phyloP scores from a whole-genome alignment of 345 rosid genomes.

The Draba incana region DNA sequence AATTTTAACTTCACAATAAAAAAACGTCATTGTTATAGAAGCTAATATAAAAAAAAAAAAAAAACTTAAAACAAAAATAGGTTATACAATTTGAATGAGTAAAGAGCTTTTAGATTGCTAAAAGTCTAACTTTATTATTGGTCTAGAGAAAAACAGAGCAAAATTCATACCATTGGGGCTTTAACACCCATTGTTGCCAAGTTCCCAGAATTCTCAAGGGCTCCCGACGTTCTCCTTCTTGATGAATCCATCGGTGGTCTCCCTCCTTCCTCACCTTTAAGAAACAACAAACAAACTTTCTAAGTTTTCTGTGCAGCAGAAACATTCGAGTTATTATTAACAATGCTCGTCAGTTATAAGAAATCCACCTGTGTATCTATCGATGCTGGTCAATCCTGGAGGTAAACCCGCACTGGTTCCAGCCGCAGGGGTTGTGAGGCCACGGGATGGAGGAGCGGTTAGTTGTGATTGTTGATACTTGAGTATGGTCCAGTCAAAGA shows the following conservation, averaged over 20 bases:
- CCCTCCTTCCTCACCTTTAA: conserved; percentile 61
- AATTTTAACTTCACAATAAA: background rate
- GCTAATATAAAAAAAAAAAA: conserved; percentile 13
- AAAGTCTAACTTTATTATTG: background rate
- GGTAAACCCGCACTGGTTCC: conserved; percentile 83
- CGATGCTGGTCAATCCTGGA: conserved; percentile 53
- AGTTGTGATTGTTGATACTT: conserved; percentile 96
- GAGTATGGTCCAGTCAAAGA: conserved; percentile 98
- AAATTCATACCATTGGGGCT: conserved; percentile 52
- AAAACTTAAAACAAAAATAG: background rate
- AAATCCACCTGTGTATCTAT: conserved; percentile 64
- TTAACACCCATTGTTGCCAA: conserved; percentile 49
- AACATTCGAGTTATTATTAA: background rate
- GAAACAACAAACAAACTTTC: conserved; percentile 23
- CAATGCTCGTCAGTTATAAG: background rate
- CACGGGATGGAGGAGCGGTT: conserved; percentile 74
- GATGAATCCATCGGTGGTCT: conserved; percentile 69
- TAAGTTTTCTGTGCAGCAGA: background rate
- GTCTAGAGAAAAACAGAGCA: conserved; percentile 18
- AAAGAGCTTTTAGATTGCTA: conserved; percentile 21
- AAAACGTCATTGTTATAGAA: conserved; percentile 1
- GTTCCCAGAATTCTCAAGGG: conserved; percentile 57
- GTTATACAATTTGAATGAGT: conserved; percentile 28
- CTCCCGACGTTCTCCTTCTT: conserved; percentile 71
- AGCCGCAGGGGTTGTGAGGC: conserved; percentile 48